Evolutionary conservation across 2,329 filamentous ascomycete genomes (phyloP).

Genomic region (Curvularia spicifera): DNA sequence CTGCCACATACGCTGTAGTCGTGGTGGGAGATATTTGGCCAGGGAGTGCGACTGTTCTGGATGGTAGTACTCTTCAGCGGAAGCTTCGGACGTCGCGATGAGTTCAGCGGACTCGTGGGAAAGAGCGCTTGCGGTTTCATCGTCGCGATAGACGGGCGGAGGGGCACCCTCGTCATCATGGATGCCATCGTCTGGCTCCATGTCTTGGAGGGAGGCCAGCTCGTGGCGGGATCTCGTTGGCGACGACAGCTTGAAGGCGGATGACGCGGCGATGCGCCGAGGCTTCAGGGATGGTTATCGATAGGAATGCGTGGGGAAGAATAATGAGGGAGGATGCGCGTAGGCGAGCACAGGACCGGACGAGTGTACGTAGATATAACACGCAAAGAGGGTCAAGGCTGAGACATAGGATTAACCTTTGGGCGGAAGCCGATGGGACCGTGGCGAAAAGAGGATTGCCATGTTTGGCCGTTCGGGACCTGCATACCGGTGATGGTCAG

Average conservation of each 20-base stretch:
- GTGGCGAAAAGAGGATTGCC: conserved; percentile 15
- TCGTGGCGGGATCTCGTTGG: conserved; percentile 42
- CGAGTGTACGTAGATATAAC: neutral
- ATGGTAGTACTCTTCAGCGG: conserved; percentile 35
- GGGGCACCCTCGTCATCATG: conserved; percentile 39
- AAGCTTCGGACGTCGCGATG: conserved; percentile 42
- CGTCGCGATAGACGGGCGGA: conserved; percentile 38
- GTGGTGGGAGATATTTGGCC: conserved; percentile 57
- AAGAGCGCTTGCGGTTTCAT: conserved; percentile 31
- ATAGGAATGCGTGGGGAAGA: conserved; percentile 18
- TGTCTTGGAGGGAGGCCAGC: conserved; percentile 36
- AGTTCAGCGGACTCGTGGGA: conserved; percentile 38
- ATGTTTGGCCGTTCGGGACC: conserved; percentile 14
- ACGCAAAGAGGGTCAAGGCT: neutral
- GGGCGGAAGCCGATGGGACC: neutral
- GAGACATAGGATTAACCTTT: neutral
- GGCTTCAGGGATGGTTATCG: conserved; percentile 21
- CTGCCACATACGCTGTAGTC: conserved; percentile 55
- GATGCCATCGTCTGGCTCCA: conserved; percentile 30
- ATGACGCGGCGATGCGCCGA: conserved; percentile 16
- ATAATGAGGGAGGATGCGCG: neutral
- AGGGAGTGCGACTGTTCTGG: conserved; percentile 29
- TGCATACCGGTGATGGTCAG: conserved; percentile 19
- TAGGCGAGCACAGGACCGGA: neutral
- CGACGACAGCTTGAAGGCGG: conserved; percentile 34